Evolutionary conservation across 805 yeast species (phyloP).

Genomic region (Wickerhamiella sorbophila): DNA sequence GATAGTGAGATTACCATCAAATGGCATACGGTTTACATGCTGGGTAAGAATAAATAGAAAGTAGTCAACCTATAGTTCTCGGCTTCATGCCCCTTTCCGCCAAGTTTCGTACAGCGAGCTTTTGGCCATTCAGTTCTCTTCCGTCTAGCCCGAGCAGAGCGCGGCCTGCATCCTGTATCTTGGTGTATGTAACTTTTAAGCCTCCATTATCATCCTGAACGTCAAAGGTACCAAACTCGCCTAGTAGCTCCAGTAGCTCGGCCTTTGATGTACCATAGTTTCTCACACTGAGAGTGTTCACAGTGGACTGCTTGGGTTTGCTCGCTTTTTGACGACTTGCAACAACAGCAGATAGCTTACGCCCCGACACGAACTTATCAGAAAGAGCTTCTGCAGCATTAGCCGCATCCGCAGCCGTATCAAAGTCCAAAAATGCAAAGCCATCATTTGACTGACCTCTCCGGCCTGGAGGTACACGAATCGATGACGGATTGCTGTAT

Average conservation of each 20-base stretch:
- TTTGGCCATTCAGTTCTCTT: not conserved
- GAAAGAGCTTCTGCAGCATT: not conserved
- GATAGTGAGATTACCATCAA: constrained; percentile 29
- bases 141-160: constrained; percentile 36
- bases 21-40: constrained; percentile 33
- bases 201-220: constrained; percentile 16
- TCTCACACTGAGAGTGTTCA: not conserved
- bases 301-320: not conserved
- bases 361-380: constrained; percentile 25
- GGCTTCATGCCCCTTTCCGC: not conserved
- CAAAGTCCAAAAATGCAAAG: constrained; percentile 20
- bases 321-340: not conserved
- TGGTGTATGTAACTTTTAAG: constrained; percentile 37
- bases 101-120: not conserved
- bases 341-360: not conserved
- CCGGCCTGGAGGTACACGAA: constrained; percentile 2
- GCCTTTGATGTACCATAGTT: not conserved
- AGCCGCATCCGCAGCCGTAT: not conserved
- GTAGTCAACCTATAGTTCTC: not conserved
- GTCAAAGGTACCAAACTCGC: not conserved
- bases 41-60: not conserved
- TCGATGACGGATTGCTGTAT: not conserved
- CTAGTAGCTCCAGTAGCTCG: not conserved
- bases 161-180: constrained; percentile 35
- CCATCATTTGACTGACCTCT: constrained; percentile 3